A percentile compares a stretch with the other conserved stretches of the same genome.
Conservation (phyloP, 352 stramenopile genomes). For the Globisporangium camurandrum region DNA sequence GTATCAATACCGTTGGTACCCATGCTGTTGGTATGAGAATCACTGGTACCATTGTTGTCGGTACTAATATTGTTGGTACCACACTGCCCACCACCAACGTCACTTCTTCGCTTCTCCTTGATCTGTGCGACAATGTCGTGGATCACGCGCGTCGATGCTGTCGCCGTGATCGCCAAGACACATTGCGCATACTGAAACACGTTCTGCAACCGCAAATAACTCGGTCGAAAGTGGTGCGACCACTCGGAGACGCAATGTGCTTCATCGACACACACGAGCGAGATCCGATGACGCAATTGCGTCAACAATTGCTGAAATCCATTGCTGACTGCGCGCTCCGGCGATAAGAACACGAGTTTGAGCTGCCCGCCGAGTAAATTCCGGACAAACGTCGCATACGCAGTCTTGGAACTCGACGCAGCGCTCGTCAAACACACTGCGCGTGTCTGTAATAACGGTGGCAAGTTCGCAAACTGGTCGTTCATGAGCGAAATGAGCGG, state of each 20-base stretch:
- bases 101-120: background rate
- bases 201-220: conserved; percentile 52
- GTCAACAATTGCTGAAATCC: conserved; percentile 70
- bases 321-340: conserved; percentile 78
- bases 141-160: conserved; percentile 76
- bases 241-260: conserved; percentile 94
- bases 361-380: conserved; percentile 52
- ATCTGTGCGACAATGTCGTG: conserved; percentile 63
- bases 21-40: too few species aligned
- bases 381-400: conserved; percentile 58
- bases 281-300: conserved; percentile 36
- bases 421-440: conserved; percentile 51
- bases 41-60: background rate
- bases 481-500: conserved; percentile 92
- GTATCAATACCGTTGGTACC: background rate
- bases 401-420: conserved; percentile 35
- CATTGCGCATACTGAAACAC: conserved; percentile 55
- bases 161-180: conserved; percentile 91
- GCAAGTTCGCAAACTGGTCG: conserved; percentile 86
- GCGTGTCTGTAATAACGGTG: conserved; percentile 42
- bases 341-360: conserved; percentile 88
- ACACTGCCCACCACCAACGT: too few species aligned
- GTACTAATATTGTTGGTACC: background rate
- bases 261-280: conserved; percentile 92
- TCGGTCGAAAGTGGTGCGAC: conserved; percentile 92